Conservation (phyloP, 1,284 basidiomycete species). For the Puccinia horiana region DNA sequence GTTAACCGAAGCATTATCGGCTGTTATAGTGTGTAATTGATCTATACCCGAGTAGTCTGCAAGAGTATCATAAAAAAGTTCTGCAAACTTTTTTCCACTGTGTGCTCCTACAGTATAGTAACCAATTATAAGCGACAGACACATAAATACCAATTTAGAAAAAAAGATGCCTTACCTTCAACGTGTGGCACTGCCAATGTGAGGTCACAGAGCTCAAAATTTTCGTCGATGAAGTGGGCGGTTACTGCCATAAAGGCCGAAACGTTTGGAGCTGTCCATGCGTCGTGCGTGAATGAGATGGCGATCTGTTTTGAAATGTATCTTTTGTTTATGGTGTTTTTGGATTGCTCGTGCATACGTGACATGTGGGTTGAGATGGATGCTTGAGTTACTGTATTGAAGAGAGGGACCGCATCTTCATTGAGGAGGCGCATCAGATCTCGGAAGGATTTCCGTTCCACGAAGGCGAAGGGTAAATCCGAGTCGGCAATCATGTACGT, state of each 20-base stretch:
- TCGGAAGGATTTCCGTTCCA: background rate
- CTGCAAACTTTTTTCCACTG: background rate
- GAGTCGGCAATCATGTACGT: background rate
- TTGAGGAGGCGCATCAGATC: background rate
- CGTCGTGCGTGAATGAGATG: background rate
- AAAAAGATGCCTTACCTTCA: background rate
- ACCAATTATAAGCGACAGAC: background rate
- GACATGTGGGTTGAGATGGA: background rate
- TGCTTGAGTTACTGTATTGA: background rate
- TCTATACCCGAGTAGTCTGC: background rate
- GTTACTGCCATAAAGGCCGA: background rate
- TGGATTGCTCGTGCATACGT: background rate
- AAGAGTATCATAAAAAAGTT: background rate
- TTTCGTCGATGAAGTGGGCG: background rate
- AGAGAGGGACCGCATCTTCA: background rate
- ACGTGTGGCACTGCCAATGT: background rate
- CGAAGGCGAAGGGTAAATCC: background rate
- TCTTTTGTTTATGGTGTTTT: background rate
- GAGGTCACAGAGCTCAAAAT: background rate
- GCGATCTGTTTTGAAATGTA: background rate
- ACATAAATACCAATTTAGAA: background rate
- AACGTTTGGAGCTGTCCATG: constrained; percentile 5
- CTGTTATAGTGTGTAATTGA: background rate
- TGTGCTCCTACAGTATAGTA: background rate
- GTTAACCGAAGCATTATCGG: constrained; percentile 6